Percentiles rank a stretch among this genome's conserved stretches.
These are phyloP conservation scores for Ceratocystis colombiana DNA, from an alignment of 2,329 filamentous ascomycete species.

Conservation along the genomic window DNA sequence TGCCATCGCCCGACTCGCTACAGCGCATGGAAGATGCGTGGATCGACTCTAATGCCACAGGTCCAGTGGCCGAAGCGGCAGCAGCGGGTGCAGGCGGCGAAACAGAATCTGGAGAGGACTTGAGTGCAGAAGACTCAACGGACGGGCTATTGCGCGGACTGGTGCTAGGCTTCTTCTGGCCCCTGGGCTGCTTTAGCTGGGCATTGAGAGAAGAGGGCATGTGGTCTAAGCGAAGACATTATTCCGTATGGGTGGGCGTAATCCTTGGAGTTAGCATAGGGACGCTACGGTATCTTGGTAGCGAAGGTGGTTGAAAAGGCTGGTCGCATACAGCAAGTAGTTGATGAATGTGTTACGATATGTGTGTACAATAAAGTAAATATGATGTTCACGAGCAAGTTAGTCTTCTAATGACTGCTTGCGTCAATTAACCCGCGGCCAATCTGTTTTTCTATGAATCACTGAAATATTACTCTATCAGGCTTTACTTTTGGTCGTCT, in stretches of 20 bases:
- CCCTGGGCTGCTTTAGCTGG: slow-evolving; percentile 76
- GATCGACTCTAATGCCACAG: slow-evolving; percentile 60
- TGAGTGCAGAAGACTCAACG: slow-evolving; percentile 47
- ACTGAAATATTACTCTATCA: slow-evolving; percentile 19
- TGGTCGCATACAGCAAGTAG: slow-evolving; percentile 2
- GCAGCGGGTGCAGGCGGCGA: slow-evolving; percentile 26
- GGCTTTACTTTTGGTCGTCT: slow-evolving; percentile 8
- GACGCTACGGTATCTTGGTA: slow-evolving; percentile 46
- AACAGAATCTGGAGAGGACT: slow-evolving; percentile 29
- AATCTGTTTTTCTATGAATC: not conserved
- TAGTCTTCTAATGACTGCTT: too few relatives aligned
- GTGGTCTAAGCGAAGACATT: slow-evolving; percentile 69
- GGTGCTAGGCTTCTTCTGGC: slow-evolving; percentile 90
- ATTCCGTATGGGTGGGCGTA: slow-evolving; percentile 53
- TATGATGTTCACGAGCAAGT: not conserved
- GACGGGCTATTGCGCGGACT: slow-evolving; percentile 85
- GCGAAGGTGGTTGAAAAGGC: slow-evolving; percentile 13
- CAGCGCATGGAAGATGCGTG: slow-evolving; percentile 77
- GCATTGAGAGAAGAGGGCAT: slow-evolving; percentile 76
- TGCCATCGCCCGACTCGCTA: slow-evolving; percentile 69
- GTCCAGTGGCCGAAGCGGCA: slow-evolving; percentile 31
- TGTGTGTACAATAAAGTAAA: not conserved
- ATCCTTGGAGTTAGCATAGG: slow-evolving; percentile 56
- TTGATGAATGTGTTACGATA: slow-evolving; percentile 22
- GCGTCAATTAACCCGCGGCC: too few relatives aligned